A percentile compares a stretch with the other conserved stretches of the same genome.
These are phyloP conservation scores for Botrytis fabae DNA, from an alignment of 2,329 filamentous ascomycete genomes.

Conservation along the genomic window DNA sequence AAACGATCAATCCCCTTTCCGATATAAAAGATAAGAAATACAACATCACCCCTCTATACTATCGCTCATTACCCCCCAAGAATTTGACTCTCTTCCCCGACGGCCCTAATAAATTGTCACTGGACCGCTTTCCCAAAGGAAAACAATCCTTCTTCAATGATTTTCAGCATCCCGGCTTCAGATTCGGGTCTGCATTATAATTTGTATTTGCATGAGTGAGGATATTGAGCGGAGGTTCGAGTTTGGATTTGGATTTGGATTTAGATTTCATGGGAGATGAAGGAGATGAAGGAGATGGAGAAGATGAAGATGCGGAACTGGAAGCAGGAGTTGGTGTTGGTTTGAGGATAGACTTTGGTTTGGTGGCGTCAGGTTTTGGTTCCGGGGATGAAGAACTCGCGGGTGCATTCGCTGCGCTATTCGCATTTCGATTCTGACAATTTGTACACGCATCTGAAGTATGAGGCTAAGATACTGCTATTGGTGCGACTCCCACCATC, in stretches of 20 bases:
- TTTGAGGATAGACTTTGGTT: neutral
- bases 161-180: neutral
- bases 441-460: neutral
- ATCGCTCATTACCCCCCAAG: neutral
- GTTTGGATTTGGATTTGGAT: neutral
- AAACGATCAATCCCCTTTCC: neutral
- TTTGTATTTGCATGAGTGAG: neutral
- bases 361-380: neutral
- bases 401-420: neutral
- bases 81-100: neutral
- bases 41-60: neutral
- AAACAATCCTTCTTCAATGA: neutral
- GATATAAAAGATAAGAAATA: neutral
- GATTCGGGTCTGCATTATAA: neutral
- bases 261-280: neutral
- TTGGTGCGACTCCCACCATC: neutral
- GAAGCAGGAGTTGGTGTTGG: neutral
- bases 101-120: neutral
- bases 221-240: neutral
- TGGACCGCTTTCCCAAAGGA: neutral
- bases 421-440: neutral
- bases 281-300: neutral
- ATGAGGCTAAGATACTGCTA: neutral
- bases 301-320: neutral
- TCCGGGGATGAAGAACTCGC: neutral